Conservation (phyloP, 2,329 filamentous ascomycete genomes). For the Penicillium italicum region DNA sequence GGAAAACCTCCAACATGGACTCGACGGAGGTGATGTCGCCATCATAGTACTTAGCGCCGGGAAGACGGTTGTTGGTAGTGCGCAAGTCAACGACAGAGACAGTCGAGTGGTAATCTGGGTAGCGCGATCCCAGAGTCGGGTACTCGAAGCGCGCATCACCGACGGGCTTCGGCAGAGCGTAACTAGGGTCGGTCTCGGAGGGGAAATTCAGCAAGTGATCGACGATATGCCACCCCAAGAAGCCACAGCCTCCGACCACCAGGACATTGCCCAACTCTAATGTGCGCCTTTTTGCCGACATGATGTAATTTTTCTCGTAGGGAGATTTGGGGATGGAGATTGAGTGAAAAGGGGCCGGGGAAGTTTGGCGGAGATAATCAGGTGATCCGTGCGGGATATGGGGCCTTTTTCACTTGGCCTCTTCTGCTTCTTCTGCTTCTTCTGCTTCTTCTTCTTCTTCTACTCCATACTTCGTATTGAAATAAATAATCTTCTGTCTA, state of each 20-base stretch:
- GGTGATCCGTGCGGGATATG: slow-evolving; percentile 13
- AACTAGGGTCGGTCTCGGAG: slow-evolving; percentile 42
- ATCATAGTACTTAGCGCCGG: slow-evolving; percentile 65
- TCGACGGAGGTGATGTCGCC: slow-evolving; percentile 70
- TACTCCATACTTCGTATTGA: not conserved
- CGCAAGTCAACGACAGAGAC: slow-evolving; percentile 71
- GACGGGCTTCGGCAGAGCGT: slow-evolving; percentile 35
- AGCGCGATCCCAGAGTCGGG: slow-evolving; percentile 39
- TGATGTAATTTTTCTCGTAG: slow-evolving; percentile 14
- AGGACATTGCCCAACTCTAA: slow-evolving; percentile 64
- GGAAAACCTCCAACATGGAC: slow-evolving; percentile 61
- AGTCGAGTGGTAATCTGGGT: slow-evolving; percentile 45
- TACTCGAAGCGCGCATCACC: slow-evolving; percentile 38
- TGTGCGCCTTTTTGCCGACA: slow-evolving; percentile 32
- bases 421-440: not conserved
- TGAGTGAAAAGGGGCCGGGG: slow-evolving; percentile 19
- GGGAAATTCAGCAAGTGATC: slow-evolving; percentile 64
- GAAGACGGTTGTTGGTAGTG: slow-evolving; percentile 63
- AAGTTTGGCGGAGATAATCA: slow-evolving; percentile 13
- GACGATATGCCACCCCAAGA: slow-evolving; percentile 79
- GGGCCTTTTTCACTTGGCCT: not conserved
- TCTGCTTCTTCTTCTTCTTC: too few species aligned
- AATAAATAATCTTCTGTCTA: not conserved
- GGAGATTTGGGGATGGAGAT: not conserved
- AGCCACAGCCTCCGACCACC: slow-evolving; percentile 79